Evolutionary conservation across 2,329 filamentous ascomycete species (phyloP).

Genomic region (Samsoniella hepiali): DNA sequence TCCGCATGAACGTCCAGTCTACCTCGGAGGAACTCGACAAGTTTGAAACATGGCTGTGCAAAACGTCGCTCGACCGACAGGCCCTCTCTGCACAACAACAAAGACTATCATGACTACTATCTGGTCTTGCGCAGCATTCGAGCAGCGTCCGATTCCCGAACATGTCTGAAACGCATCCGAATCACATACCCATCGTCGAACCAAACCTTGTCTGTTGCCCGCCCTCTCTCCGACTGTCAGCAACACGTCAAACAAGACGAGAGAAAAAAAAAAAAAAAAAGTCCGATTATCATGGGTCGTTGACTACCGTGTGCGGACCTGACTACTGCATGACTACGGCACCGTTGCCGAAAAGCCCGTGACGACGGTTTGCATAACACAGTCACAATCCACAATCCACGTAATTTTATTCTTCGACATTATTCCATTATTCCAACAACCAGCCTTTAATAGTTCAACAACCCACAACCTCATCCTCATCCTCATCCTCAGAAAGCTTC

Average conservation of each 20-base stretch:
- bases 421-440: neutral
- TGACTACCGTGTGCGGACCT: too few relatives aligned
- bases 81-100: neutral
- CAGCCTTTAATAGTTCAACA: neutral
- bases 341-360: neutral
- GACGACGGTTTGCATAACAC: neutral
- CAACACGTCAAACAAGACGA: neutral
- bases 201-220: neutral
- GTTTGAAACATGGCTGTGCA: conserved; percentile 4
- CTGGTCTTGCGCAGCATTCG: neutral
- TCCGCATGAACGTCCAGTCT: neutral
- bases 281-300: neutral
- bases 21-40: neutral
- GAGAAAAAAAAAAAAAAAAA: neutral
- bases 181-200: conserved; percentile 1
- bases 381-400: neutral
- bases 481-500: neutral
- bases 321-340: neutral
- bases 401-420: neutral
- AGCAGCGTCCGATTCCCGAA: neutral
- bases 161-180: conserved; percentile 14
- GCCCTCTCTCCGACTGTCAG: neutral
- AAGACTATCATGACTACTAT: too few relatives aligned
- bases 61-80: neutral
- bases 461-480: neutral